These are phyloP conservation scores for Datisca glomerata DNA, from an alignment of 306 rosid species.

Conservation along the genomic window DNA sequence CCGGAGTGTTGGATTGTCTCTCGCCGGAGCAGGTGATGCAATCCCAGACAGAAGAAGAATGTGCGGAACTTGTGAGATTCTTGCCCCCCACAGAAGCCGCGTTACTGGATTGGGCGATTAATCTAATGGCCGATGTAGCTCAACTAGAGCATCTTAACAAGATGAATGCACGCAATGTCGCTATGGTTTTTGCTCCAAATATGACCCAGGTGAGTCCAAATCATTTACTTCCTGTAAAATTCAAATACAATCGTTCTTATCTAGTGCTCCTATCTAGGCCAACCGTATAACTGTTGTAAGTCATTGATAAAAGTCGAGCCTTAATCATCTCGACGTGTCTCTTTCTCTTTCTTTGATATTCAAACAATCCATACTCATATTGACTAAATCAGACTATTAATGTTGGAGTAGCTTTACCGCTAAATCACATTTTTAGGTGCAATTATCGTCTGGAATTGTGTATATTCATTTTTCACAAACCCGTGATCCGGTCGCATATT, in stretches of 20 bases:
- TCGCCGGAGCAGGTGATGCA: slow-evolving; percentile 94
- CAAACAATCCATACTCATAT: not conserved
- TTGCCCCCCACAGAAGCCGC: slow-evolving; percentile 91
- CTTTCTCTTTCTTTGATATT: too few species aligned
- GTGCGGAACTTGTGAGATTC: slow-evolving; percentile 63
- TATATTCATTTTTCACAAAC: not conserved
- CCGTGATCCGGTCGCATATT: not conserved
- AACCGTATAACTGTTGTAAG: not conserved
- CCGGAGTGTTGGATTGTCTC: slow-evolving; percentile 84
- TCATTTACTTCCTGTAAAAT: slow-evolving; percentile 5
- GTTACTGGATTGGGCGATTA: slow-evolving; percentile 86
- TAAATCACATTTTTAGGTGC: not conserved
- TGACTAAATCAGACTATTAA: not conserved
- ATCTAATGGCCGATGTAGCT: slow-evolving; percentile 93
- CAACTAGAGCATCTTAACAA: slow-evolving; percentile 83
- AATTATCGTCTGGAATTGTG: not conserved
- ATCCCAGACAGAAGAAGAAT: slow-evolving; percentile 84
- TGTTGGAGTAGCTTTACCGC: not conserved
- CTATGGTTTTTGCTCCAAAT: slow-evolving; percentile 99
- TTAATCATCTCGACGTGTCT: too few species aligned
- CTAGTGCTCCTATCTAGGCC: not conserved
- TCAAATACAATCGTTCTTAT: not conserved
- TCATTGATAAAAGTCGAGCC: too few species aligned
- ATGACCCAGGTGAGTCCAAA: slow-evolving; percentile 81
- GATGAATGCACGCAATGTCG: slow-evolving; percentile 95